Percentiles rank a stretch among this genome's conserved stretches.
Conservation (phyloP, 2,329 filamentous ascomycete genomes). For the Gnomoniopsis sp. region DNA sequence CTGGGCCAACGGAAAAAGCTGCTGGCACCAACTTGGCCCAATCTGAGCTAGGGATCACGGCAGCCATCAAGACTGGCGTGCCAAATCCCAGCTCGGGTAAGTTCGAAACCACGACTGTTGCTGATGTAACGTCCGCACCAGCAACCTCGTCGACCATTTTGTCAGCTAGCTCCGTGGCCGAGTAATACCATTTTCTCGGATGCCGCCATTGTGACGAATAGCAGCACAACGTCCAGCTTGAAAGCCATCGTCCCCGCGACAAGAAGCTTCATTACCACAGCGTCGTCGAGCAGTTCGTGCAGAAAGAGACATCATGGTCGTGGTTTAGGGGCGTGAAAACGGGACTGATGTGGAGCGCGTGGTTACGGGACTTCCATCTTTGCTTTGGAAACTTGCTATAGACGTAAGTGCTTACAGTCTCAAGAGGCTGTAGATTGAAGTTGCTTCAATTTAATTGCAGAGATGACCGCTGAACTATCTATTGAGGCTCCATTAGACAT, state of each 20-base stretch:
- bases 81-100: not conserved
- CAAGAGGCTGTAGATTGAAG: too few species aligned
- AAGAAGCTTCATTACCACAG: conserved; percentile 11
- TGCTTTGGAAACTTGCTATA: too few species aligned
- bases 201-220: not conserved
- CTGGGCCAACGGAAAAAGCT: conserved; percentile 12
- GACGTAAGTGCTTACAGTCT: too few species aligned
- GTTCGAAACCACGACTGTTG: too few species aligned
- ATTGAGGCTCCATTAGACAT: too few species aligned
- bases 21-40: conserved; percentile 15
- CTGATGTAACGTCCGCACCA: not conserved
- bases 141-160: not conserved
- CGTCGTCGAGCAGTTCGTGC: not conserved
- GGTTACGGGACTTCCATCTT: too few species aligned
- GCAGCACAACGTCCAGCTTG: not conserved
- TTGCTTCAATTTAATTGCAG: too few species aligned
- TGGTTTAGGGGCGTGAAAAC: not conserved
- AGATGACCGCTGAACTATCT: too few species aligned
- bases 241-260: not conserved
- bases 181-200: not conserved
- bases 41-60: conserved; percentile 10
- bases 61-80: conserved; percentile 3
- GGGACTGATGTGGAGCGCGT: not conserved
- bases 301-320: accelerated
- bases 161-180: conserved; percentile 1